Evolutionary conservation across 2,329 filamentous ascomycete species (phyloP), one percentile per base, ranked within the genome.

Genomic region (Elsinoe arachidis): DNA sequence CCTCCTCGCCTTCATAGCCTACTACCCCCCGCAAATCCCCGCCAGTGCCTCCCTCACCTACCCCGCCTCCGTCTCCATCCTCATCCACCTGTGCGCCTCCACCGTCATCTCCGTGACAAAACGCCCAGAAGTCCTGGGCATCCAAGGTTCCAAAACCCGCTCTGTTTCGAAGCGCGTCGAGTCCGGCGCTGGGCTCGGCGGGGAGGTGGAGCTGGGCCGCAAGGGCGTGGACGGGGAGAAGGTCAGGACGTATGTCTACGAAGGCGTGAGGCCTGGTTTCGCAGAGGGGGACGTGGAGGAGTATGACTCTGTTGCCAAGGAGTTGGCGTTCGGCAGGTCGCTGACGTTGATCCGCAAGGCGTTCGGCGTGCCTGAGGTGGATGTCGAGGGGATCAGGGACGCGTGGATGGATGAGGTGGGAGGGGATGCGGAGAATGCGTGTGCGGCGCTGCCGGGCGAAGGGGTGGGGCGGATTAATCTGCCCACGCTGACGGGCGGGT

Each of bases 201-300:
- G 79, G 2, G 65, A 73, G 35, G 67, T 76, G 21, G 71, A 73
- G 57, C 68, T 76, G n/a, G 67, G 70, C 49, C 73, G 76, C 58
- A 71, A 71, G 41, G 54, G 39, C 38, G 33, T 56, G 4, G 43
- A 38, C 15, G 54, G 41, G 41, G 43, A 38, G 23, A 43, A 56
- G 11, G 59, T 59, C 14, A 34, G 57, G 15, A 70, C 76, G 3
- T 83, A 78, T 64, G 76, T 76, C 0, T 86, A 86, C 62, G 74
- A 77, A 10, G 74, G 76, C 59, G 80, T 71, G 0, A 72, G 81
- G 53, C 72, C 81, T 0, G 87, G 87, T 0, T 90, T 91, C 61
- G 87, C 87, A 0, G 86, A 90, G 69, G 77, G 79, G 17, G 82
- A 88, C 57, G 68, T 87, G 33, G 83, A 87, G 2, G 81, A 86